Percentiles rank a stretch among this genome's conserved stretches.
Evolutionary conservation across 208 protist genomes (phyloP).

Genomic region (Leishmania turanica): DNA sequence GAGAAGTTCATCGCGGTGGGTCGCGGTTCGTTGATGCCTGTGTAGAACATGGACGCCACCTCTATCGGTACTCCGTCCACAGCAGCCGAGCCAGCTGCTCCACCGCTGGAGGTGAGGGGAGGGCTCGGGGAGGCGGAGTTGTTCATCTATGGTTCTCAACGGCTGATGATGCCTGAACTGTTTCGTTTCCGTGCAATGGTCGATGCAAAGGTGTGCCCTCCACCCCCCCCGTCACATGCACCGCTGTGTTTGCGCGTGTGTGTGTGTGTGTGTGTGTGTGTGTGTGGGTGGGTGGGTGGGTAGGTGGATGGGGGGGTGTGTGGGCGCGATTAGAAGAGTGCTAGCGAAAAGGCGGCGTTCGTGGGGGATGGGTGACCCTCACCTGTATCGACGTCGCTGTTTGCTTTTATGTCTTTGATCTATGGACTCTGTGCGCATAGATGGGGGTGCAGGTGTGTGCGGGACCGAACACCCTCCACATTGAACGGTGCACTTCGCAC

Average conservation of each 20-base stretch:
- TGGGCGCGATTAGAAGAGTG: not conserved
- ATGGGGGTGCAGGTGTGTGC: not conserved
- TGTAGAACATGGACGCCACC: conserved; percentile 78
- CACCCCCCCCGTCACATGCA: not conserved
- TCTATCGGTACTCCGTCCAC: conserved; percentile 34
- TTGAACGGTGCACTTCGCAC: not conserved
- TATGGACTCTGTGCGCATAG: not conserved
- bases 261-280: not conserved
- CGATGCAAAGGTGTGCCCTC: not conserved
- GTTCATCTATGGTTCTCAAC: not conserved
- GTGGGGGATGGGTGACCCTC: not conserved
- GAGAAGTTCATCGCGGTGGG: conserved; percentile 79
- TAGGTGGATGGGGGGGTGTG: not conserved
- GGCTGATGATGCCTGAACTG: not conserved
- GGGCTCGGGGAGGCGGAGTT: not conserved
- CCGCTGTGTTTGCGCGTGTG: not conserved
- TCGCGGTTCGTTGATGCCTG: conserved; percentile 69
- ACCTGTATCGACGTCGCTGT: not conserved
- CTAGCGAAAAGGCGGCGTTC: not conserved
- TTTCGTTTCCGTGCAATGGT: too few species aligned
- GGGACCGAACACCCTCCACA: not conserved
- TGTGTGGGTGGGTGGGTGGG: not conserved
- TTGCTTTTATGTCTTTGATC: not conserved
- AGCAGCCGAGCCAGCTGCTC: not conserved
- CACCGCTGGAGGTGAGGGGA: conserved; percentile 18